Evolutionary conservation across 2,329 filamentous ascomycete genomes (phyloP).

Genomic region (Paraphoma chrysanthemicola): DNA sequence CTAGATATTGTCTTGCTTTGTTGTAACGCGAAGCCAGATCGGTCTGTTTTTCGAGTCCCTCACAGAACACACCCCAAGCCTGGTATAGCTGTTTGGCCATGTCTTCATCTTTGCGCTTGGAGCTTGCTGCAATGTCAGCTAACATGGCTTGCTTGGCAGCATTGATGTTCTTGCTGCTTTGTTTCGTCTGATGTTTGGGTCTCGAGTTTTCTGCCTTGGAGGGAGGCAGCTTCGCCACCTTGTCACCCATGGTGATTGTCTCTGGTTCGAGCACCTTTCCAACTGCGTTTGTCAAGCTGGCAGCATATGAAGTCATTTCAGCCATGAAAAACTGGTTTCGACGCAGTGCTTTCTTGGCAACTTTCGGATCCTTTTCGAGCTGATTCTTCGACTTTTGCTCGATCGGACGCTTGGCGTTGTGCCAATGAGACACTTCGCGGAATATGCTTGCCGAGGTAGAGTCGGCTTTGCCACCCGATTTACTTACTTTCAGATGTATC

Average conservation of each 20-base stretch:
- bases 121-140: conserved; percentile 51
- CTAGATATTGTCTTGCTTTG: conserved; percentile 58
- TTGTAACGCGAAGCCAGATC: conserved; percentile 56
- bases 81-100: conserved; percentile 49
- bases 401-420: conserved; percentile 63
- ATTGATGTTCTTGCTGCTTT: conserved; percentile 42
- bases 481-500: conserved; percentile 49
- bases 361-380: conserved; percentile 42
- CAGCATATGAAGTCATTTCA: conserved; percentile 72
- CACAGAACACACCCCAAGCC: conserved; percentile 56
- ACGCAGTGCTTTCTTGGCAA: conserved; percentile 45
- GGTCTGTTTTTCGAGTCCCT: conserved; percentile 56
- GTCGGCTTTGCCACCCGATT: conserved; percentile 29
- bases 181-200: conserved; percentile 28
- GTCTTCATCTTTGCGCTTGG: conserved; percentile 52
- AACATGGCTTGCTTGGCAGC: conserved; percentile 53
- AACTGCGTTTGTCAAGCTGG: conserved; percentile 69
- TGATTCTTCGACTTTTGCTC: conserved; percentile 48
- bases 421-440: conserved; percentile 65
- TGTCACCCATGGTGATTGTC: conserved; percentile 60
- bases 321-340: conserved; percentile 71
- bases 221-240: not conserved
- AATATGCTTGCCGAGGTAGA: conserved; percentile 52
- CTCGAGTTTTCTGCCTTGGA: conserved; percentile 19
- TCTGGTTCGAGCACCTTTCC: conserved; percentile 71